Evolutionary conservation across 2,329 filamentous ascomycete genomes (phyloP), one percentile per base, ranked within the genome.

Genomic region (Lecanicillium sp.): DNA sequence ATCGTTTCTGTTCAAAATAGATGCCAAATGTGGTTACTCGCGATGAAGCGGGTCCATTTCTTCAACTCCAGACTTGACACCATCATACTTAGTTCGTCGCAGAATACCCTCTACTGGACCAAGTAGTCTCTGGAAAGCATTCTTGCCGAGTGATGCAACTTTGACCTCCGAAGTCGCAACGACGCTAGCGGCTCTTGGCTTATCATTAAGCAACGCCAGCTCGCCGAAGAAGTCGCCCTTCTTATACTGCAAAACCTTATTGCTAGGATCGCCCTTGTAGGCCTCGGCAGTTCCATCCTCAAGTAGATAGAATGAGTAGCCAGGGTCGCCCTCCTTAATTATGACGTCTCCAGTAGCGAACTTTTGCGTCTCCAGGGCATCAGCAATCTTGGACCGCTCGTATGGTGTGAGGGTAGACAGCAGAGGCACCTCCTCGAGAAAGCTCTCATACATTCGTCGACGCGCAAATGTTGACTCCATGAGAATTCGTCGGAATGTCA

Each of bases 181-280:
- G 37, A 98, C 80, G 50, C 84, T 94, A 36, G 92, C 92, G 28
- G 90, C 90, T 55, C 92, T 81, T 8, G 92, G 92, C 39, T 87
- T 85, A 56, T 98, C 90, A 50, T 96, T 94, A 50, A 96, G 71
- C 55, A 98, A 65, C 6, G 92, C 92, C 44, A 98, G 71, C 64
- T 98, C 92, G 45, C 92, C 92, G 64, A 98, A 98, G 68, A 92
- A 98, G 55, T 95, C 92, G 20, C 92, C 92, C 63, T 94, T 92
- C 47, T 71, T 73, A 62, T 96, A 96, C 38, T 78, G 71, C 55
- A 87, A 86, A 46, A 96, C 82, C 3, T 82, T 71, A 43, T 76
- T 69, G 16, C 79, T 70, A 14, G 71, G 66, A 29, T 81, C 85
- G n/a, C 76, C 70, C 65, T 90, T 95, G 70, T 78, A 87, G 2